Conservation (phyloP, 148 eudicot genomes). For the Fagopyrum esculentum region DNA sequence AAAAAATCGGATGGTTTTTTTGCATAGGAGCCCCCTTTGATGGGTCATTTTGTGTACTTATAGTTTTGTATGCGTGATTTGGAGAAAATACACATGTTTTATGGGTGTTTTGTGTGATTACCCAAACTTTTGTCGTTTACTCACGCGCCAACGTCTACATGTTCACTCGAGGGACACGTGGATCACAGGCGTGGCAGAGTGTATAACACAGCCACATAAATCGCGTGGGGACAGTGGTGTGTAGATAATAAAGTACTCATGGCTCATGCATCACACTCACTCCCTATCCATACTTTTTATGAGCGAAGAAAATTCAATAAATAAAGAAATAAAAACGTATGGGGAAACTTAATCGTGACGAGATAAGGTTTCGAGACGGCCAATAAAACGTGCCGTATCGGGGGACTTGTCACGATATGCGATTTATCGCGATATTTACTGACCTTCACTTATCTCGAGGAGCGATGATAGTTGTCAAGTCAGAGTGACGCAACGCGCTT, state of each 20-base stretch:
- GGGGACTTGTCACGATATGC: not conserved
- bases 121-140: too few relatives aligned
- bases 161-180: not conserved
- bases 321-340: not conserved
- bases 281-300: conserved; percentile 9
- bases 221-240: not conserved
- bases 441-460: conserved; percentile 2
- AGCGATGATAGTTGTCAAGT: conserved; percentile 30
- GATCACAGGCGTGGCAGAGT: not conserved
- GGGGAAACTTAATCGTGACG: not conserved
- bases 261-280: conserved; percentile 11
- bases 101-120: too few relatives aligned
- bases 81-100: too few relatives aligned
- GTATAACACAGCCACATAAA: not conserved
- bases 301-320: not conserved
- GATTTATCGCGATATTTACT: conserved; percentile 3
- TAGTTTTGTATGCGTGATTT: too few relatives aligned
- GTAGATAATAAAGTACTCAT: not conserved
- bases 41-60: too few relatives aligned
- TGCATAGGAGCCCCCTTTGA: too few relatives aligned
- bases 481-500: conserved; percentile 29
- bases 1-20: too few relatives aligned
- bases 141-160: too few relatives aligned
- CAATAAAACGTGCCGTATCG: not conserved
- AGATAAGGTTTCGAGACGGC: not conserved